Evolutionary conservation across 2,329 filamentous ascomycete species (phyloP).

Genomic region (Dactylonectria macrodidyma): DNA sequence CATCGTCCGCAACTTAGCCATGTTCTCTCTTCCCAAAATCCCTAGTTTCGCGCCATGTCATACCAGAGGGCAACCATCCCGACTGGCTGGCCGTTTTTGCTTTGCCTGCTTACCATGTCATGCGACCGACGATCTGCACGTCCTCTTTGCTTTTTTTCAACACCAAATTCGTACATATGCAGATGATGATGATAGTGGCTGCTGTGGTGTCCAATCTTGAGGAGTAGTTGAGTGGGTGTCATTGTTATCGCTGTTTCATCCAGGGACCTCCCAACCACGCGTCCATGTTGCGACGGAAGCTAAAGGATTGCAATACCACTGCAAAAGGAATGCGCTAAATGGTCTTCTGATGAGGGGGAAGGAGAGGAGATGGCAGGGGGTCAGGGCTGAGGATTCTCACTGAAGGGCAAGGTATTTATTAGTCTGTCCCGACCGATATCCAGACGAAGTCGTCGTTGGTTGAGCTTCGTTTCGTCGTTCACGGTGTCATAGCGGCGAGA

Average conservation of each 20-base stretch:
- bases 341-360: slow-evolving; percentile 19
- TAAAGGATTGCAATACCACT: slow-evolving; percentile 14
- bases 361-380: background rate
- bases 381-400: slow-evolving; percentile 7
- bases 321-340: slow-evolving; percentile 21
- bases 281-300: slow-evolving; percentile 1
- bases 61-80: background rate
- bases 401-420: slow-evolving; percentile 3
- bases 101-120: slow-evolving; percentile 33
- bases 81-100: slow-evolving; percentile 13
- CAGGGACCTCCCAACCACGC: slow-evolving; percentile 26
- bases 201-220: slow-evolving; percentile 17
- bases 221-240: slow-evolving; percentile 21
- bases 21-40: background rate
- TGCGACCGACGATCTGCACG: slow-evolving; percentile 31
- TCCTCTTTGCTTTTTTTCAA: slow-evolving; percentile 11
- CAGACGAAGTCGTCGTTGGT: slow-evolving; percentile 6
- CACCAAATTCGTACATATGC: slow-evolving; percentile 3
- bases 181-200: slow-evolving; percentile 17
- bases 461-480: background rate
- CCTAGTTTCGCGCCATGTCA: background rate
- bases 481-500: background rate
- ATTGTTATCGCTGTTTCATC: slow-evolving; percentile 23
- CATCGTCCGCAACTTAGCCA: background rate
- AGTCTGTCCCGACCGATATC: slow-evolving; percentile 9